These are phyloP conservation scores for Fusarium chlamydosporum DNA, from an alignment of 2,329 filamentous ascomycete genomes.

Conservation along the genomic window DNA sequence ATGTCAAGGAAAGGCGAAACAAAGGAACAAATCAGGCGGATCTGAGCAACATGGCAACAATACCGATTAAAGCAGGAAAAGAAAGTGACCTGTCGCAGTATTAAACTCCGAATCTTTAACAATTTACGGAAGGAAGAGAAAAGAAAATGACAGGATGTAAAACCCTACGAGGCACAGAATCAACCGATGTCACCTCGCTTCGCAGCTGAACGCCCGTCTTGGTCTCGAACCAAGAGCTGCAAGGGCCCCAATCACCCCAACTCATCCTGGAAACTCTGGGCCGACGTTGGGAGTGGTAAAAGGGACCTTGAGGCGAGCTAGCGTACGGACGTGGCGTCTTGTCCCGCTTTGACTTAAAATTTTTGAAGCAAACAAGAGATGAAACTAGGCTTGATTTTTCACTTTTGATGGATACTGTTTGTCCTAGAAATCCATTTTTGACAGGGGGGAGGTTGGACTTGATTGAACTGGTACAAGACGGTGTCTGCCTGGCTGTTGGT, in stretches of 20 bases:
- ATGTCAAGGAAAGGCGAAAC: neutral
- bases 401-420: no score
- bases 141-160: constrained; percentile 2
- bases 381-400: neutral
- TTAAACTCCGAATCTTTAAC: neutral
- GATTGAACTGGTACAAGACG: neutral
- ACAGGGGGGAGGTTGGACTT: constrained; percentile 1
- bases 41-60: constrained; percentile 1
- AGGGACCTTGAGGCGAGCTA: constrained; percentile 8
- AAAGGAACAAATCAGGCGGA: neutral
- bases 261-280: constrained; percentile 17
- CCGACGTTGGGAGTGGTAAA: neutral
- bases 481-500: neutral
- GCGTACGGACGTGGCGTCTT: constrained; percentile 5
- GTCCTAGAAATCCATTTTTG: neutral
- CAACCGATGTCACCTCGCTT: constrained; percentile 28
- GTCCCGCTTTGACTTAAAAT: constrained; percentile 5
- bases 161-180: constrained; percentile 13
- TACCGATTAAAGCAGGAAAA: neutral
- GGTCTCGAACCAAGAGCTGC: neutral
- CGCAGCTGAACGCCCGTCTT: constrained; percentile 4
- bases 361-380: neutral
- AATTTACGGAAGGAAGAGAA: neutral
- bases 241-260: neutral
- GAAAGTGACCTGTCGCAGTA: constrained; percentile 6